Conservation (phyloP, 169 alveolate genomes). For the Plasmodium gonderi region DNA sequence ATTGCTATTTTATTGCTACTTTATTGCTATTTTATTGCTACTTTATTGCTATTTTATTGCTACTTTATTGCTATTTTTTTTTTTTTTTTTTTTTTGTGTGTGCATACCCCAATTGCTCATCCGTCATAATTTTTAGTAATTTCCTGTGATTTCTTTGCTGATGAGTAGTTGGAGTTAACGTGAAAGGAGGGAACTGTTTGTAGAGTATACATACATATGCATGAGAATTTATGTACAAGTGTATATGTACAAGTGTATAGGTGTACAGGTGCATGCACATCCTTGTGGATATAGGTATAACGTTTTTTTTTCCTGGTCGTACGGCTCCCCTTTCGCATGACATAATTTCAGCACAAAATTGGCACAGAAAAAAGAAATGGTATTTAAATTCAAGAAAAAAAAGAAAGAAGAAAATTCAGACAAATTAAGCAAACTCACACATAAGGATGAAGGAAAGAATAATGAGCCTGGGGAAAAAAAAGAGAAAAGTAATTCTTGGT, state of each 20-base stretch:
- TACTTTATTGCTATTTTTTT: neutral
- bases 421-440: neutral
- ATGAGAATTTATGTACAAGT: neutral
- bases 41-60: too few species aligned
- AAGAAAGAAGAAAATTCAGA: conserved; percentile 29
- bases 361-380: neutral
- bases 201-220: too few species aligned
- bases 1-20: too few species aligned
- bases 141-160: neutral
- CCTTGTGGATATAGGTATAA: too few species aligned
- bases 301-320: neutral
- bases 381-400: conserved; percentile 33
- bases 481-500: conserved; percentile 43
- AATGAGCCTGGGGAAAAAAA: conserved; percentile 9
- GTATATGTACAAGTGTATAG: neutral
- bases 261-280: neutral
- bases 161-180: neutral
- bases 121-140: neutral
- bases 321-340: neutral
- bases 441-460: conserved; percentile 7
- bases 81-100: conserved; percentile 1
- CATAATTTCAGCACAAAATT: neutral
- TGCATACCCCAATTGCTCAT: neutral
- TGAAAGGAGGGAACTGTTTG: neutral
- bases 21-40: too few species aligned